Base-by-base conservation (phyloP, 768 basidiomycete species). In the Chalciporus piperatus region DNA sequence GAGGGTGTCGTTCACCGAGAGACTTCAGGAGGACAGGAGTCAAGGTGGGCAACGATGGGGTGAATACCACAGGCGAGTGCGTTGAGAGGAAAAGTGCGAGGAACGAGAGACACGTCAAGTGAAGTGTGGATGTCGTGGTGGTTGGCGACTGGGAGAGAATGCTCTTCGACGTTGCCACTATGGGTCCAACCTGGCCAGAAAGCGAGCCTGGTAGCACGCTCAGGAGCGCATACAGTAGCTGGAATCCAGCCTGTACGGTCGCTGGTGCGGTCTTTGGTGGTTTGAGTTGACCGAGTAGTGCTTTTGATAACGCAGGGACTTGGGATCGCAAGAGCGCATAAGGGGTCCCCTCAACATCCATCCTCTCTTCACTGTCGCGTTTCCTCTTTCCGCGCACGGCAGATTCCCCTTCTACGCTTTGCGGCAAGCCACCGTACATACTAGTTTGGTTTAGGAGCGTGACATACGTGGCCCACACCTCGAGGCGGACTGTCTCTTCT, bases 401-500 rank as follows among this genome's bases (percentile, higher is more conserved):
- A 4, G 76, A 63, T 11, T 73, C 77, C 14, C 69, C 70, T 58
- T 75, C 82, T 43, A 78, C 78, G 47, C 63, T 69, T 54, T 82
- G 82, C 2, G 80, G 74, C 2, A 79, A 66, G 10, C 84, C 84
- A 16, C 87, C 90, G 54, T 92, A 93, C 42, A 91, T 74, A 19
- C 79, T 76, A 1, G 93, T 95, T 71, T 96, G 95, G 45, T 79
- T 88, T 37, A 99, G 78, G 11, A 99, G 78, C 1, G 79, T 72
- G 30, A 79, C 81, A 64, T 95, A 95, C 1, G 96, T 87, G 0
- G 85, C 76, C 87, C 96, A 95, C 14, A 98, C 78, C 66, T 99
- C 97, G 25, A 97, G 73, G 28, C 89, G 82, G 27, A 98, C 97
- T 4, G 90, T 96, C 62, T 94, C 89, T 71, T 99, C 97, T 40